Evolutionary conservation across 176 grass and related monocot species (phyloP).

Genomic region (Paspalum vaginatum): DNA sequence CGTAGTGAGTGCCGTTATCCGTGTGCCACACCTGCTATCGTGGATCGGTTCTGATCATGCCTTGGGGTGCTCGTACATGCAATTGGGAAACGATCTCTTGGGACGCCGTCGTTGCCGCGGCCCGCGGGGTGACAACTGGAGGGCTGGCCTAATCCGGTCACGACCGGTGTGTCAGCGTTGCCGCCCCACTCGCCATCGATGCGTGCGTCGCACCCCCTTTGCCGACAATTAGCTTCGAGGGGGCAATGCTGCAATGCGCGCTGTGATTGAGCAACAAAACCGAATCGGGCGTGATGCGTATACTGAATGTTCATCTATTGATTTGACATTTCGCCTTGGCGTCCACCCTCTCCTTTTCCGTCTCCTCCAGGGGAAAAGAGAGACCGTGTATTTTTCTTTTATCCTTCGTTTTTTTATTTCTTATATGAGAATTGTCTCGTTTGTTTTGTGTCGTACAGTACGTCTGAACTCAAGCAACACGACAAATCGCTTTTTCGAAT

Average conservation of each 20-base stretch:
- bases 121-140: background rate
- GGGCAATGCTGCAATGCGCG: background rate
- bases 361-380: background rate
- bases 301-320: background rate
- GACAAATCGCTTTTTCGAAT: background rate
- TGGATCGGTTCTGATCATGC: background rate
- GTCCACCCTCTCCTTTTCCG: no score
- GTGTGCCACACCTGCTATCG: background rate
- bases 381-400: background rate
- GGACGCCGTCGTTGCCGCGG: background rate
- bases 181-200: background rate
- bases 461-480: background rate
- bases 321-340: background rate
- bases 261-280: background rate
- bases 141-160: background rate
- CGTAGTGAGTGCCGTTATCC: background rate
- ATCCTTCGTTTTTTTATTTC: background rate
- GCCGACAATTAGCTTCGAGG: background rate
- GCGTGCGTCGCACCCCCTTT: background rate
- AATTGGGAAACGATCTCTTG: slow-evolving; percentile 5
- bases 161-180: background rate
- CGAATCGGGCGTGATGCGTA: background rate
- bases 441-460: background rate
- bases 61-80: background rate
- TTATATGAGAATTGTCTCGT: background rate